Evolutionary conservation across 768 basidiomycete species (phyloP), one percentile per base, ranked within the genome.

Genomic region (Hebeloma cylindrosporum): DNA sequence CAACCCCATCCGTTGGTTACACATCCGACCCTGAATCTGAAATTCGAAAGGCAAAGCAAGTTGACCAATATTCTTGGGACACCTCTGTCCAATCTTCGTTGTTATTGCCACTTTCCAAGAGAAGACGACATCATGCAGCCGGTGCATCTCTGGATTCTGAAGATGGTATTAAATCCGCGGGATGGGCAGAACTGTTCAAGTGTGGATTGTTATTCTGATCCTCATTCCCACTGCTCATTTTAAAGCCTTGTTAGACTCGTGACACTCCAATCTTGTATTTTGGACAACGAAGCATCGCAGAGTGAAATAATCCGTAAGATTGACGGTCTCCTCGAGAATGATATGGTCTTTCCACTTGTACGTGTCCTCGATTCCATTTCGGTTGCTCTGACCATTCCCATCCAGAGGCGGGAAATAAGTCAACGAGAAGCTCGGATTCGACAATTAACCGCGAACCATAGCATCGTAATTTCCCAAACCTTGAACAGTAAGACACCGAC

Each of bases 161-260:
- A 29, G 51, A 52, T 14, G 30, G 43, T n/a, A 32, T 51, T 7
- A 77, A 70, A 56, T 85, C 80, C 3, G 78, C 82, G 7, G 70
- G 64, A 8, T 83, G 75, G 72, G 82, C 87, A 45, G 85, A 88
- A 49, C 68, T 92, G 16, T 75, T 83, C 56, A 82, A 81, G 89
- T 91, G 48, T 48, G 81, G 64, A 20, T 43, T 26, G 39, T 48
- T 27, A 47, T 31, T 39, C 28, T 51, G 23, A 40, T 47, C 44
- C 2, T 37, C 41, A 29, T 26, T 4, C 20, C 39, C 29, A 6
- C 20, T 5, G 43, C 40, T 40, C 13, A 41, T 31, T 25, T n/a
- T 30, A 31, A n/a, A n/a, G n/a, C n/a, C n/a, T n/a, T 28, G 16
- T 25, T 43, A 85, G 83, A 56, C 63, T 84, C 20, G 73, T 72